Evolutionary conservation across 768 basidiomycete species (phyloP).

Genomic region (Trametes cinnabarina): DNA sequence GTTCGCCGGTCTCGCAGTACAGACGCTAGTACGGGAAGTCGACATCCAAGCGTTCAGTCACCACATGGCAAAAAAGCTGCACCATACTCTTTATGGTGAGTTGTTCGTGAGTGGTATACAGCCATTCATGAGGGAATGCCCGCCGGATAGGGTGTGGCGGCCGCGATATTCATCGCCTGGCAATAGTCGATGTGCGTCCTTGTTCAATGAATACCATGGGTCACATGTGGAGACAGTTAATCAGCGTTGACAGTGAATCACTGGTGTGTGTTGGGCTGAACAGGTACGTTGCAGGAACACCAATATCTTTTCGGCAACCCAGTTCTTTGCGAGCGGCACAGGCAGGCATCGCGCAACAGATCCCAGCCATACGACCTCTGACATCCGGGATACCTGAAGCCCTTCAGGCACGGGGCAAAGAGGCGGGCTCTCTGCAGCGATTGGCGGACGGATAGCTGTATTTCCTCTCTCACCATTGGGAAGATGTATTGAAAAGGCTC

Average conservation of each 20-base stretch:
- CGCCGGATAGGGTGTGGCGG: not conserved
- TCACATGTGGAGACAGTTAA: too few species aligned
- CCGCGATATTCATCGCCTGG: not conserved
- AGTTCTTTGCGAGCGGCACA: too few species aligned
- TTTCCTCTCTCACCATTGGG: slow-evolving; percentile 14
- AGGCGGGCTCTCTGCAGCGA: not conserved
- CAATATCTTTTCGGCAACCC: too few species aligned
- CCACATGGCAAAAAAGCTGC: slow-evolving; percentile 4
- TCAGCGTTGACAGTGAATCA: too few species aligned
- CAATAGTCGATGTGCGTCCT: too few species aligned
- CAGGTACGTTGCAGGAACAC: too few species aligned
- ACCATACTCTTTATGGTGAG: not conserved
- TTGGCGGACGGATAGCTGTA: not conserved
- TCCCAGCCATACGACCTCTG: not conserved
- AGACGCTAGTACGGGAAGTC: not conserved
- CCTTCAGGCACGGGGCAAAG: slow-evolving; percentile 11
- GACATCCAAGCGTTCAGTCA: not conserved
- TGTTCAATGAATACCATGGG: too few species aligned
- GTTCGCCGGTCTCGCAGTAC: not conserved
- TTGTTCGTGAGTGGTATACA: not conserved
- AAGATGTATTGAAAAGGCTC: not conserved
- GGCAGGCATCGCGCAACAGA: too few species aligned
- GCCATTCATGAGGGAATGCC: not conserved
- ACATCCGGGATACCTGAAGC: not conserved
- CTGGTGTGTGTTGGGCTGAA: too few species aligned